Base-by-base conservation (phyloP, 768 basidiomycete genomes). In the Tylopilus cervinicoccineus region DNA sequence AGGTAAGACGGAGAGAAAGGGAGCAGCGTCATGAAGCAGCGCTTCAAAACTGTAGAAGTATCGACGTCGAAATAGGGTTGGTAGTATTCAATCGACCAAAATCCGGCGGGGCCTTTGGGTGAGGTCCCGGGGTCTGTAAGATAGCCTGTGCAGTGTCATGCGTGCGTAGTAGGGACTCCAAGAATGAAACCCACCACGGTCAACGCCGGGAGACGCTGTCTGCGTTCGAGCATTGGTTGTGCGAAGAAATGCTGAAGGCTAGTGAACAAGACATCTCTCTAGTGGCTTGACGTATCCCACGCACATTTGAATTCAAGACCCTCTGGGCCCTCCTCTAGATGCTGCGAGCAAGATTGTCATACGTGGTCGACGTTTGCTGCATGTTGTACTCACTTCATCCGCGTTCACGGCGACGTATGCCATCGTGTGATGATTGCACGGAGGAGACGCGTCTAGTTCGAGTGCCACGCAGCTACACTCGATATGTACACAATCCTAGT, bases 21-120 rank as follows among this genome's bases (percentile, higher is more conserved):
- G n/a, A 87, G 78, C 45, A 92, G 71, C 0, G 89, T 90, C 14
- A 77, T 77, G 64, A 86, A 85, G 59, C 88, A 92, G 51, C 90
- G 80, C 56, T 75, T 73, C 29, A 92, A 67, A 14, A 88, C 86
- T 5, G 79, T 88, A 52, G 79, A 76, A 0, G 90, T 92, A 69
- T 93, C 91, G 28, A 94, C 78, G 53, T 94, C 91, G 56, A 94
- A 94, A 68, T 88, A 92, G 3, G 79, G 75, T 60, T 92, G 89
- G 62, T 93, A 93, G 64, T 88, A 88, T 51, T 93, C 90, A 27
- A 92, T 58, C 23, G 79, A 80, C 89, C 88, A 92, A 68, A 88
- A 89, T 1, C 79, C 79, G 4, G 76, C 70, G 4, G 71, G 52
- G 13, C 73, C 70, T 60, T 79, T 78, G 9, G 69, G 61, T 44